These are phyloP conservation scores for Backusella tarrabulga DNA, from an alignment of 192 early-diverging fungal species.

Conservation along the genomic window DNA sequence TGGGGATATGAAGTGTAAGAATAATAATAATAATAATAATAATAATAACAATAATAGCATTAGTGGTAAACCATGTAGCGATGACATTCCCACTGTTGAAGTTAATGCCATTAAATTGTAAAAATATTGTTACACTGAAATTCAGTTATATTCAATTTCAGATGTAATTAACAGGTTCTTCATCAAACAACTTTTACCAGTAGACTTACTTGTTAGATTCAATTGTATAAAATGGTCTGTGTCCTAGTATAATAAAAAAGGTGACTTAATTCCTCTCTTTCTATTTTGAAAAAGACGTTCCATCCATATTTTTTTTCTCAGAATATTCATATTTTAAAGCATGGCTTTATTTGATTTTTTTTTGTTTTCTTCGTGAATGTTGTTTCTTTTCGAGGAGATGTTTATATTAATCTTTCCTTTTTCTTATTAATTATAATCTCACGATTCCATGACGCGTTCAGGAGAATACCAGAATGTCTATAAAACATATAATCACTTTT, in stretches of 20 bases:
- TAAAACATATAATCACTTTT: neutral
- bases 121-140: neutral
- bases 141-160: neutral
- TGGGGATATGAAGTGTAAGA: too few relatives aligned
- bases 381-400: neutral
- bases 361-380: neutral
- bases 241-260: too few relatives aligned
- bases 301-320: neutral
- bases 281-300: too few relatives aligned
- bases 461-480: neutral
- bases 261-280: too few relatives aligned
- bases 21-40: neutral
- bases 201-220: too few relatives aligned
- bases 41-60: neutral
- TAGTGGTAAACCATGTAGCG: neutral
- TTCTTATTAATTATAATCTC: neutral
- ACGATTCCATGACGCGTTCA: neutral
- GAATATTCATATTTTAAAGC: neutral
- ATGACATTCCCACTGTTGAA: neutral
- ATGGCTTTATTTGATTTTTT: neutral
- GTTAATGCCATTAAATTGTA: neutral
- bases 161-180: neutral
- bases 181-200: too few relatives aligned
- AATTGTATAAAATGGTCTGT: too few relatives aligned
- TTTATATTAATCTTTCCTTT: neutral